These are phyloP conservation scores for Botryotinia narcissicola DNA, from an alignment of 2,329 filamentous ascomycete genomes.

Conservation along the genomic window DNA sequence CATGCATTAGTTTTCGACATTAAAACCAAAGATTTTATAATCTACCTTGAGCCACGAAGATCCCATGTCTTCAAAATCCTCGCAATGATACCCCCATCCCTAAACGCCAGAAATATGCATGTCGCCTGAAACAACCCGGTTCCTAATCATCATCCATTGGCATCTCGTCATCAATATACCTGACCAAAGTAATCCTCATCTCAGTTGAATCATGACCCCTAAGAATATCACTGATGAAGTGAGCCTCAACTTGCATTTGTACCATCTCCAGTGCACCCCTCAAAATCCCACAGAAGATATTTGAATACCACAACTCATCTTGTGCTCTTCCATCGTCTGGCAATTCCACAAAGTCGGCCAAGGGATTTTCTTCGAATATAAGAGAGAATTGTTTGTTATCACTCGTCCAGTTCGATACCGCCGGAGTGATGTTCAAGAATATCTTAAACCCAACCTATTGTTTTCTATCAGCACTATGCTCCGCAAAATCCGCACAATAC, in stretches of 20 bases:
- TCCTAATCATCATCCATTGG: constrained; percentile 87
- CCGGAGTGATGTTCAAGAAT: constrained; percentile 93
- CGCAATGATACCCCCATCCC: constrained; percentile 13
- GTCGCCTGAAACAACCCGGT: not conserved
- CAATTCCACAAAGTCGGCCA: constrained; percentile 95
- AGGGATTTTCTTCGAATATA: constrained; percentile 93
- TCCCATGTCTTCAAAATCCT: constrained; percentile 14
- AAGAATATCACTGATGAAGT: constrained; percentile 91
- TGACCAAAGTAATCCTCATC: constrained; percentile 87
- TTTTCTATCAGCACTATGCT: not conserved
- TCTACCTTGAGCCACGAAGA: constrained; percentile 13
- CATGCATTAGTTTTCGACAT: constrained; percentile 6
- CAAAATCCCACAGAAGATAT: constrained; percentile 91
- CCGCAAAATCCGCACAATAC: not conserved
- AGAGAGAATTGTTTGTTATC: constrained; percentile 97
- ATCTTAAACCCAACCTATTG: constrained; percentile 94
- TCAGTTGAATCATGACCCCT: constrained; percentile 95
- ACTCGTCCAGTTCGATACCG: constrained; percentile 90
- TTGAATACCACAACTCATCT: constrained; percentile 97
- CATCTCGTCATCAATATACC: constrained; percentile 97
- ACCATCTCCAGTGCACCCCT: constrained; percentile 96
- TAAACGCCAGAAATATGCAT: constrained; percentile 15
- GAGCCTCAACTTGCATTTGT: constrained; percentile 97
- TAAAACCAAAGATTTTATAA: constrained; percentile 9
- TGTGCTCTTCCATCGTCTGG: constrained; percentile 94